Evolutionary conservation across 1,284 basidiomycete species (phyloP), one percentile per base, ranked within the genome.

Genomic region (Pholiota adiposa): DNA sequence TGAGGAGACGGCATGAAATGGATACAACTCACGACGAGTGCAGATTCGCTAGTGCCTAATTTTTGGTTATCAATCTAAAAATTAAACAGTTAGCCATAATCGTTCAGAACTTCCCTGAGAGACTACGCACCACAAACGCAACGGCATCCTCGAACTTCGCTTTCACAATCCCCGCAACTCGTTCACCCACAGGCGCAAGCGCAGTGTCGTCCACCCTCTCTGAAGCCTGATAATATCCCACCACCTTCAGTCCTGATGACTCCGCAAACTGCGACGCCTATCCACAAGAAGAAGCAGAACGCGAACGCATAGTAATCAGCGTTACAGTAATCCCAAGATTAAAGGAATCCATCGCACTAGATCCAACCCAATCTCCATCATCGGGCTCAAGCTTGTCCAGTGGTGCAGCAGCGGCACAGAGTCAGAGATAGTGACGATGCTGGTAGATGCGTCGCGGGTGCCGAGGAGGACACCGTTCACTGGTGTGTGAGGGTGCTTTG

Each of bases 291-390:
- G n/a, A n/a, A n/a, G n/a, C 51, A 16, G 51, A 46, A 9, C 33
- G 4, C 33, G 34, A 19, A 27, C 11, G 7, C 23, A 53, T n/a
- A n/a, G n/a, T n/a, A 12, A 8, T 19, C 9, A 27, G n/a, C 36
- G 52, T 19, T 21, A 9, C 16, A 50, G 16, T n/a, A n/a, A 21
- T 14, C 33, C 19, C 12, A 48, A 5, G n/a, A 14, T 16, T 36
- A 19, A 46, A 51, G 11, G 16, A 14, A 27, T 6, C 14, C 36
- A 40, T 75, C 83, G 68, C 66, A 90, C 90, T 66, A 92, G 73
- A 65, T 89, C 87, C 50, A 93, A 77, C 12, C 89, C 90, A 61
- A 90, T 86, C 69, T 92, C 89, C 86, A 90, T 90, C 85, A 89
- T 89, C 2, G 88, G 87, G 62, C 86, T 89, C 54, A 92, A 76